Base-by-base conservation (phyloP, 495 filamentous ascomycete genomes). In the Cryomyces antarcticus region DNA sequence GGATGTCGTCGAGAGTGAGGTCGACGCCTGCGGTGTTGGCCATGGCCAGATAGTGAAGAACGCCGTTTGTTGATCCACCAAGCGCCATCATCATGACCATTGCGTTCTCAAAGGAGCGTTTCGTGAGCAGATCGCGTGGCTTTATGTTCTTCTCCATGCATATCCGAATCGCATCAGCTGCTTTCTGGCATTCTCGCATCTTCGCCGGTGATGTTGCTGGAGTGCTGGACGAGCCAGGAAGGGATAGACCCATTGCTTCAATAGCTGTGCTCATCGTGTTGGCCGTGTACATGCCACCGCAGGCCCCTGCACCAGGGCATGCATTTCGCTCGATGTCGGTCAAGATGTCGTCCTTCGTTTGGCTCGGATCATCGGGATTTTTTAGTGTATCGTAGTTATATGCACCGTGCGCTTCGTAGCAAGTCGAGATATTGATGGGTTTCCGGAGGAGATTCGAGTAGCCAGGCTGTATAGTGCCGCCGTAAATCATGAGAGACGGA, bases 191-290 rank as follows among this genome's bases (percentile, higher is more conserved):
- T 62, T 97, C 89, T 17, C 88, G 78, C 66, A 80, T 75, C 62
- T 97, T 97, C 35, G 84, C 77, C 5, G 89, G 86, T 3, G 82
- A 88, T 6, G 73, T 66, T 3, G 89, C 89, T 3, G 88, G 87
- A 42, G 77, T 93, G 0, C 82, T 88, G 0, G 85, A 93, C 1
- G 84, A 93, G 7, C 88, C 88, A 0, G 89, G 88, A 11, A 95
- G 68, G 3, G 75, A 76, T 24, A 97, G 69, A 42, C 89, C 89
- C 83, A 97, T 93, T 6, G 85, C 81, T 59, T 97, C 89, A 49
- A 97, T 85, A 10, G 86, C 86, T 0, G 86, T 92, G 5, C 84
- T 82, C 87, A 97, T 93, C 2, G 89, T 95, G 59, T 97, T 97
- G 43, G 89, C 89, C 3, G 89, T 97, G 60, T 81, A 97, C 75